phyloP scores from a whole-genome alignment of 2,329 filamentous ascomycete species.

The Paecilomyces sp. region DNA sequence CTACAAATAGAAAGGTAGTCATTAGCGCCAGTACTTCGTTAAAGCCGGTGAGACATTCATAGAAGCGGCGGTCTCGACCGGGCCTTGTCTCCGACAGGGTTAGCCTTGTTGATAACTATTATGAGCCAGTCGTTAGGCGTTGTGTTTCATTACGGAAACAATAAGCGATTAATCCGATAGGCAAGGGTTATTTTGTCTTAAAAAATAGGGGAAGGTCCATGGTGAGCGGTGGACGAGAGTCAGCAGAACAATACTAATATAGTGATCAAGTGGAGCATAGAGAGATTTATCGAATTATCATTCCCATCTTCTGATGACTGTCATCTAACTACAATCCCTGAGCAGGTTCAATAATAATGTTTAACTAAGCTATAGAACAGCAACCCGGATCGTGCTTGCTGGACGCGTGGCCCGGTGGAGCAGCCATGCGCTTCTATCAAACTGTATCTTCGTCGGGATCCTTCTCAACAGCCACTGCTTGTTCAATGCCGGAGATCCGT shows the following conservation, averaged over 20 bases:
- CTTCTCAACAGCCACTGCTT: background rate
- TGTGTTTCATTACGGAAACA: background rate
- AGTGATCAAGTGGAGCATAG: background rate
- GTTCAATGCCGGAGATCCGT: background rate
- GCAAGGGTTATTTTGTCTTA: background rate
- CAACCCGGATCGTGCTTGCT: background rate
- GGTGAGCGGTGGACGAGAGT: background rate
- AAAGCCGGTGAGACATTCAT: background rate
- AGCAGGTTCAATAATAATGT: background rate
- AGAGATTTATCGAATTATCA: background rate
- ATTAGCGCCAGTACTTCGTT: background rate
- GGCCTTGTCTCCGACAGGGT: background rate
- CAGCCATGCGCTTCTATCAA: background rate
- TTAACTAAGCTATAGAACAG: background rate
- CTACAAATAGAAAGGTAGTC: too few relatives aligned
- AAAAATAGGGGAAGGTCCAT: background rate
- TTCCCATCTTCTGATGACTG: background rate
- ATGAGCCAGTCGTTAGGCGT: background rate
- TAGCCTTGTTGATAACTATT: background rate
- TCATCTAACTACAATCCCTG: background rate
- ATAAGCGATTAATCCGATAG: background rate
- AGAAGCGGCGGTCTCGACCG: background rate
- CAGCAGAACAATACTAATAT: background rate
- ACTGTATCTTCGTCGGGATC: background rate
- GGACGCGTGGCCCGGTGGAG: background rate